Evolutionary conservation across 495 filamentous ascomycete genomes (phyloP).

Genomic region (Penicillium canescens): DNA sequence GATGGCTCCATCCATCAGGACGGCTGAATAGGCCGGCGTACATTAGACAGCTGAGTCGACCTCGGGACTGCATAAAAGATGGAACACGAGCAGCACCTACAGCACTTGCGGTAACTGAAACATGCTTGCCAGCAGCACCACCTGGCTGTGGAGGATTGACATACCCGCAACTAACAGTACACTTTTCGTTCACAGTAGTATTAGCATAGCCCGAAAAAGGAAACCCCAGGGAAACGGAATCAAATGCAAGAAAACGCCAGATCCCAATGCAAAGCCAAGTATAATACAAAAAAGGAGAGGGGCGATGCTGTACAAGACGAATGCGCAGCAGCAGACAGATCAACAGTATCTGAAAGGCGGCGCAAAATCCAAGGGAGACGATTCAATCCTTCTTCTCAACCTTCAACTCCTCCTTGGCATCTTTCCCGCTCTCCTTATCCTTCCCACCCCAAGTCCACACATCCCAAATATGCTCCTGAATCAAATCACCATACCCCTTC

Average conservation of each 20-base stretch:
- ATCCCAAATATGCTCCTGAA: slow-evolving; percentile 81
- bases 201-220: background rate
- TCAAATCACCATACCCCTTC: slow-evolving; percentile 78
- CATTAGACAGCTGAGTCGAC: too few relatives aligned
- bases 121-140: too few relatives aligned
- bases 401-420: slow-evolving; percentile 17
- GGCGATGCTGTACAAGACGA: slow-evolving; percentile 1
- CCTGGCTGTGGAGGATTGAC: too few relatives aligned
- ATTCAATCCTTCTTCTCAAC: slow-evolving; percentile 3
- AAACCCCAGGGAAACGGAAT: background rate
- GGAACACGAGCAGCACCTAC: too few relatives aligned
- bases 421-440: slow-evolving; percentile 23
- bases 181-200: background rate
- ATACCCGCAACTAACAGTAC: background rate
- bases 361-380: background rate
- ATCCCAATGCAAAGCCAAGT: slow-evolving; percentile 18
- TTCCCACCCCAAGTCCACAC: slow-evolving; percentile 64
- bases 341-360: background rate
- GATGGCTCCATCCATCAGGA: too few relatives aligned
- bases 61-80: too few relatives aligned
- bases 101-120: too few relatives aligned
- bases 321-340: background rate
- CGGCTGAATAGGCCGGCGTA: too few relatives aligned
- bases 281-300: slow-evolving; percentile 9
- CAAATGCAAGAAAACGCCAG: slow-evolving; percentile 17